These are phyloP conservation scores for Acrodontium crateriforme DNA, from an alignment of 2,329 filamentous ascomycete species.

Conservation along the genomic window DNA sequence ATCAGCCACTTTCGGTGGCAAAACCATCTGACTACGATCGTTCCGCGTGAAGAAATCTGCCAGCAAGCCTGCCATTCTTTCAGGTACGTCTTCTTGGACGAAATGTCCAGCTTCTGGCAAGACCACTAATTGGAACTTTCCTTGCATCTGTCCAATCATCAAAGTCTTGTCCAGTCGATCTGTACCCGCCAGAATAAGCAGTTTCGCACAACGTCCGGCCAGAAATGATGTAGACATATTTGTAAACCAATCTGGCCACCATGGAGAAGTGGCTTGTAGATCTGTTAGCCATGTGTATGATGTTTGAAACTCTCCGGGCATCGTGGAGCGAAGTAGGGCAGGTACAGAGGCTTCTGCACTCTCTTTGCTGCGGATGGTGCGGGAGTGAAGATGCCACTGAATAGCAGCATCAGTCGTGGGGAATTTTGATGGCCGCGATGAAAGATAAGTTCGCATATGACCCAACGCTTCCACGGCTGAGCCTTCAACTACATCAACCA, in stretches of 20 bases:
- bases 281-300: conserved; percentile 74
- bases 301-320: conserved; percentile 8
- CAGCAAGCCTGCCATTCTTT: conserved; percentile 72
- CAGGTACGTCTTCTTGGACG: conserved; percentile 85
- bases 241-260: conserved; percentile 89
- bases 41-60: conserved; percentile 89
- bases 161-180: conserved; percentile 82
- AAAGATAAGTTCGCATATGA: conserved; percentile 86
- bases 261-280: conserved; percentile 67
- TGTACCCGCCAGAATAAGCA: conserved; percentile 74
- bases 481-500: conserved; percentile 88
- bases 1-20: conserved; percentile 73
- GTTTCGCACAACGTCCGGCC: conserved; percentile 64
- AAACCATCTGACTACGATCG: conserved; percentile 66
- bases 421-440: conserved; percentile 67
- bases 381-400: conserved; percentile 83
- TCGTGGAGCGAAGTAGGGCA: conserved; percentile 47
- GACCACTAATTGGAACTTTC: conserved; percentile 91
- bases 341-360: conserved; percentile 86
- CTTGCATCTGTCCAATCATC: conserved; percentile 96
- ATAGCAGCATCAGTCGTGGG: conserved; percentile 65
- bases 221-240: conserved; percentile 84
- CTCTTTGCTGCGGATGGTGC: conserved; percentile 68
- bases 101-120: conserved; percentile 94
- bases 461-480: conserved; percentile 89